phyloP scores from a whole-genome alignment of 257 asterid species.

The Fraxinus quadrangulata region DNA sequence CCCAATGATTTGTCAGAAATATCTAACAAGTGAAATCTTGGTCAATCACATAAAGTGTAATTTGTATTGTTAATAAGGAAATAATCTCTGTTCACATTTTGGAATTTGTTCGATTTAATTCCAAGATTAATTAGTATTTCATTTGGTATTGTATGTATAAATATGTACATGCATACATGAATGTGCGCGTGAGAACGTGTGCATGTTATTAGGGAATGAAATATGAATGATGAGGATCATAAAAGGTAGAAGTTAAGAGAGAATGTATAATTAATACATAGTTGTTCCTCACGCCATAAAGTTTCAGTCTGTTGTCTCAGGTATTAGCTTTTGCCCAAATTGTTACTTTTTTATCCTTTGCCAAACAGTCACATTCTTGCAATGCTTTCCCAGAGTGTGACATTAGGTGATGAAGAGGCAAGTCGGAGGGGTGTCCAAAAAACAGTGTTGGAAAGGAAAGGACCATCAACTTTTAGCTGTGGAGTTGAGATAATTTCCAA shows the following conservation, averaged over 20 bases:
- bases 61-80: background rate
- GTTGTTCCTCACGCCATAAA: background rate
- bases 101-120: background rate
- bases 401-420: constrained; percentile 98
- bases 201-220: background rate
- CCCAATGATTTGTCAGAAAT: background rate
- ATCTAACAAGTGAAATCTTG: background rate
- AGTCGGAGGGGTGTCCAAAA: constrained; percentile 94
- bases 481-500: constrained; percentile 94
- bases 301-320: background rate
- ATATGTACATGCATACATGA: background rate
- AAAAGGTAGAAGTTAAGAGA: background rate
- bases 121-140: background rate
- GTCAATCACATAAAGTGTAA: background rate
- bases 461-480: constrained; percentile 86
- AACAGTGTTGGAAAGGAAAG: constrained; percentile 91
- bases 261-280: background rate
- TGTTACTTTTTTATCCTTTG: background rate
- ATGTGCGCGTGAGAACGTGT: background rate
- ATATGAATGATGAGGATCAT: background rate
- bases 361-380: constrained; percentile 14
- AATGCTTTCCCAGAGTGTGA: constrained; percentile 74
- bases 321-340: background rate
- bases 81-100: background rate
- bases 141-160: background rate